phyloP scores from a whole-genome alignment of 1,284 basidiomycete species.

The Chalciporus sp. region DNA sequence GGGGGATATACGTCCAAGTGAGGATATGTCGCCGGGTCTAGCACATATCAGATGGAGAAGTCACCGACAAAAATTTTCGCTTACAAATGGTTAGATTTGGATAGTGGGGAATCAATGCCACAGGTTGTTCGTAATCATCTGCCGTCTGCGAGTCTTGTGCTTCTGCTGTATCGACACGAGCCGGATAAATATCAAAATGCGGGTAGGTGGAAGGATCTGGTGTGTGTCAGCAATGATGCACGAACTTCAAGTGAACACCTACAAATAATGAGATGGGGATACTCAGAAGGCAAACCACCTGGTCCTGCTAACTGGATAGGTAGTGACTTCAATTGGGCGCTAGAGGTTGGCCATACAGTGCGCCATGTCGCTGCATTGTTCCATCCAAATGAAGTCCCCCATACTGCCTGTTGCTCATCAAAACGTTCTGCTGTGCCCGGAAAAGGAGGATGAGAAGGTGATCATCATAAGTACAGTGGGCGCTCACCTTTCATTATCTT shows the following conservation, averaged over 20 bases:
- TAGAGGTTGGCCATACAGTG: slow-evolving; percentile 21
- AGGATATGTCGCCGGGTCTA: slow-evolving; percentile 36
- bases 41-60: slow-evolving; percentile 2
- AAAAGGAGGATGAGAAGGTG: not conserved
- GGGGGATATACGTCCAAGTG: slow-evolving; percentile 33
- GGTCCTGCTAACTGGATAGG: slow-evolving; percentile 1
- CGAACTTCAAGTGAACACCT: slow-evolving; percentile 13
- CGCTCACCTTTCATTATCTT: slow-evolving; percentile 8
- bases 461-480: not conserved
- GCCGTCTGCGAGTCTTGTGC: not conserved
- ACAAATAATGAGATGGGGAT: slow-evolving; percentile 40
- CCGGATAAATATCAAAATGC: slow-evolving; percentile 48
- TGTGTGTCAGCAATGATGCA: slow-evolving; percentile 11
- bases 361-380: slow-evolving; percentile 16
- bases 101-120: slow-evolving; percentile 15
- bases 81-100: slow-evolving; percentile 30
- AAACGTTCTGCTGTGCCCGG: not conserved
- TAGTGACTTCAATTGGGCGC: not conserved
- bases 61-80: not conserved
- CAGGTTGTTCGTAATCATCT: not conserved
- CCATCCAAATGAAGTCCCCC: slow-evolving; percentile 28
- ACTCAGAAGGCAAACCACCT: slow-evolving; percentile 14
- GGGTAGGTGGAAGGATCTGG: slow-evolving; percentile 49
- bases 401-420: slow-evolving; percentile 3
- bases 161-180: not conserved